phyloP scores from a whole-genome alignment of 2,329 filamentous ascomycete species.

The Arthrobotrys musiformis region DNA sequence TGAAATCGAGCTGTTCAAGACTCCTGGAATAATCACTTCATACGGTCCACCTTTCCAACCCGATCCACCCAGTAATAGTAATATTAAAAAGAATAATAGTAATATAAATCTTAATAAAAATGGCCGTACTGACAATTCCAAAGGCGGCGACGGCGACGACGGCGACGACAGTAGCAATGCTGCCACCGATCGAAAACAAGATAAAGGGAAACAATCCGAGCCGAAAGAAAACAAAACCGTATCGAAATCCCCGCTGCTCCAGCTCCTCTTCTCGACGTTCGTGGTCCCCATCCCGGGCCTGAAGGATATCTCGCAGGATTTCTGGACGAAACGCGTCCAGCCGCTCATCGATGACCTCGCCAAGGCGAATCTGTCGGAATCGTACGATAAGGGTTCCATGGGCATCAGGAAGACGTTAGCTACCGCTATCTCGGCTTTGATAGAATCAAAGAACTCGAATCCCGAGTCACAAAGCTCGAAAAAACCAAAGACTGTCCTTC shows the following conservation, averaged over 20 bases:
- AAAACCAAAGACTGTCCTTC: slow-evolving; percentile 70
- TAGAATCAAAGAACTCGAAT: slow-evolving; percentile 77
- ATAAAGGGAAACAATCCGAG: too few species aligned
- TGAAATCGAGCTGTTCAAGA: slow-evolving; percentile 78
- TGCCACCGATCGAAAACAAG: too few species aligned
- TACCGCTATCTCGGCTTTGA: slow-evolving; percentile 75
- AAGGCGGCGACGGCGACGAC: slow-evolving; percentile 46
- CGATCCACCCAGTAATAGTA: slow-evolving; percentile 51
- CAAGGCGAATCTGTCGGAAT: slow-evolving; percentile 78
- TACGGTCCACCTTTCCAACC: slow-evolving; percentile 77
- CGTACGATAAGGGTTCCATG: slow-evolving; percentile 80
- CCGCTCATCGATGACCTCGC: slow-evolving; percentile 72
- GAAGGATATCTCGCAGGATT: slow-evolving; percentile 71
- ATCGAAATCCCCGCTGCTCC: slow-evolving; percentile 73
- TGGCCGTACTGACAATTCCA: slow-evolving; percentile 54
- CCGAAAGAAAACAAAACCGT: slow-evolving; percentile 59
- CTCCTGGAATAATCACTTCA: slow-evolving; percentile 71
- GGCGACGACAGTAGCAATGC: too few species aligned
- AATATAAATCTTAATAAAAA: slow-evolving; percentile 52
- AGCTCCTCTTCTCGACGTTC: slow-evolving; percentile 74
- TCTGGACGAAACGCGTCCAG: slow-evolving; percentile 73
- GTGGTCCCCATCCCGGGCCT: slow-evolving; percentile 75
- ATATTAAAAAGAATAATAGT: slow-evolving; percentile 25
- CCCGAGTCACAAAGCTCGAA: slow-evolving; percentile 73
- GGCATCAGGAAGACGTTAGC: slow-evolving; percentile 79